Evolutionary conservation across 495 filamentous ascomycete species (phyloP).

Genomic region (Neurospora tetrasperma): DNA sequence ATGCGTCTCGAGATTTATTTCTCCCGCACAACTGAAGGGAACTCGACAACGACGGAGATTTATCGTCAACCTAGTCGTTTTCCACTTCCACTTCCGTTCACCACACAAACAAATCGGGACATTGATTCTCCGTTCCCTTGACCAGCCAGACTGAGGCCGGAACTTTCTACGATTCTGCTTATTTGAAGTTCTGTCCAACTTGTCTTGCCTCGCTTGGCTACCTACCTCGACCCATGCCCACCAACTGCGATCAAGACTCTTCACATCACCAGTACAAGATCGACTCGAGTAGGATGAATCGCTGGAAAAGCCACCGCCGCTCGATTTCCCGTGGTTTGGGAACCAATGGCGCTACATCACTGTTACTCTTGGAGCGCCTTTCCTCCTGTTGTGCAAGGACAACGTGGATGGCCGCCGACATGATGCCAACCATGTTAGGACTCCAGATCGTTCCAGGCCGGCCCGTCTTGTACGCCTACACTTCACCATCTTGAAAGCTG

Average conservation of each 20-base stretch:
- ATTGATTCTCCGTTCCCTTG: neutral
- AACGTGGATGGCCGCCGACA: neutral
- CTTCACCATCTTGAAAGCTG: neutral
- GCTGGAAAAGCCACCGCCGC: neutral
- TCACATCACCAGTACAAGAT: neutral
- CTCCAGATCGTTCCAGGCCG: neutral
- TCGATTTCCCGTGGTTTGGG: neutral
- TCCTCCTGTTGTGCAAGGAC: neutral
- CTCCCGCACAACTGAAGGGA: neutral
- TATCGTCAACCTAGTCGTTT: neutral
- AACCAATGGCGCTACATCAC: neutral
- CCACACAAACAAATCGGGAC: neutral
- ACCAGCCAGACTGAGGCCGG: neutral
- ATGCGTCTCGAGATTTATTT: neutral
- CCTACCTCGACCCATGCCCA: neutral
- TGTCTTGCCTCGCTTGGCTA: neutral
- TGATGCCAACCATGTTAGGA: neutral
- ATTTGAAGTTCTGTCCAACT: neutral
- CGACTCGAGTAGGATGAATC: neutral
- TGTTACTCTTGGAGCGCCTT: neutral
- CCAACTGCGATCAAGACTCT: neutral
- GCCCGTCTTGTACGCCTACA: neutral
- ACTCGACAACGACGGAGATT: neutral
- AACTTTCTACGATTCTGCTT: neutral
- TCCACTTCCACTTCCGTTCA: neutral